phyloP scores from a whole-genome alignment of 768 basidiomycete genomes.

The Lactarius vividus region DNA sequence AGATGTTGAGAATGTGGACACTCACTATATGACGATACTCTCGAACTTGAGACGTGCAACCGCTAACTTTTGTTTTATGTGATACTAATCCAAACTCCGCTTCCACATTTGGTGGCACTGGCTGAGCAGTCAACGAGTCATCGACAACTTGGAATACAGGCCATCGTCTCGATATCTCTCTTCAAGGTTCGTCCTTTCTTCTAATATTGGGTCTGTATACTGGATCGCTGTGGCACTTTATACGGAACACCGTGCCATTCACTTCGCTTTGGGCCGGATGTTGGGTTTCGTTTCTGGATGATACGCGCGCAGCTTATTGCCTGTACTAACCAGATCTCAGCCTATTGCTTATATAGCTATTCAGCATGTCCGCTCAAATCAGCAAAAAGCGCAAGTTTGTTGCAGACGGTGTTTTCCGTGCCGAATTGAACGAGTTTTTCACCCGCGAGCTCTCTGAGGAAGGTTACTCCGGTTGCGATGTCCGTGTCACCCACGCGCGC shows the following conservation, averaged over 20 bases:
- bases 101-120: neutral
- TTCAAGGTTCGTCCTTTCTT: slow-evolving; percentile 18
- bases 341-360: slow-evolving; percentile 18
- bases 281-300: slow-evolving; percentile 14
- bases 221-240: neutral
- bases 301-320: neutral
- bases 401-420: slow-evolving; percentile 98
- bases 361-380: slow-evolving; percentile 80
- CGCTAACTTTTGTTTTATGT: neutral
- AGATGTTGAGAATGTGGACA: slow-evolving; percentile 15
- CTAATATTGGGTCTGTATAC: too few relatives aligned
- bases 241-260: neutral
- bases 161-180: neutral
- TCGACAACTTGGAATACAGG: slow-evolving; percentile 6
- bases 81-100: slow-evolving; percentile 15
- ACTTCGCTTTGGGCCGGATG: slow-evolving; percentile 23
- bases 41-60: too few relatives aligned
- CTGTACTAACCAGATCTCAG: slow-evolving; percentile 15
- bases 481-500: slow-evolving; percentile 97
- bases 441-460: slow-evolving; percentile 97
- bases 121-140: neutral
- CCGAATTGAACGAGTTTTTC: slow-evolving; percentile 99
- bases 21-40: slow-evolving; percentile 12
- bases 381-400: slow-evolving; percentile 99
- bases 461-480: slow-evolving; percentile 99